Evolutionary conservation across 2,329 filamentous ascomycete species (phyloP).

Genomic region (Ophiosphaerella korrae): DNA sequence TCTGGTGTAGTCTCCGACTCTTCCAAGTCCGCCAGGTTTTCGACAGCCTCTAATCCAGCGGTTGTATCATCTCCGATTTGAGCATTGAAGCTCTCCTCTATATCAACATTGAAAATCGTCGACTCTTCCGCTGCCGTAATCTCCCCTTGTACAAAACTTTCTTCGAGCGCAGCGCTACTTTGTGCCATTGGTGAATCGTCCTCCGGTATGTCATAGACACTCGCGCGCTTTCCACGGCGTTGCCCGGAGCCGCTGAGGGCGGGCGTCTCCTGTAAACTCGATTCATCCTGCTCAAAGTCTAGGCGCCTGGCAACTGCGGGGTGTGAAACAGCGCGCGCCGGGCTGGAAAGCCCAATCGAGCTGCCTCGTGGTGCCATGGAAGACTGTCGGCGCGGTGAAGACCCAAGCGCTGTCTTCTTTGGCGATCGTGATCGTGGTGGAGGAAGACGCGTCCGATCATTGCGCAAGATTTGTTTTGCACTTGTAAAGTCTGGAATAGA

Average conservation of each 20-base stretch:
- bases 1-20: slow-evolving; percentile 36
- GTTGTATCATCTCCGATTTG: slow-evolving; percentile 37
- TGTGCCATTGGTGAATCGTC: slow-evolving; percentile 36
- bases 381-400: slow-evolving; percentile 66
- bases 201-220: slow-evolving; percentile 40
- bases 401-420: slow-evolving; percentile 63
- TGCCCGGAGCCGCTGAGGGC: slow-evolving; percentile 42
- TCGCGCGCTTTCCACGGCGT: slow-evolving; percentile 34
- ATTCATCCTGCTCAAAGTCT: slow-evolving; percentile 57
- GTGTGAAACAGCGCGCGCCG: slow-evolving; percentile 37
- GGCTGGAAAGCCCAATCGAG: slow-evolving; percentile 43
- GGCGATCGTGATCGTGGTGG: slow-evolving; percentile 63
- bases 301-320: slow-evolving; percentile 60
- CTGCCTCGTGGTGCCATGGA: slow-evolving; percentile 61
- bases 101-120: slow-evolving; percentile 19
- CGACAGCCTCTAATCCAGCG: slow-evolving; percentile 19
- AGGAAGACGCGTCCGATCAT: slow-evolving; percentile 52
- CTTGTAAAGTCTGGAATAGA: slow-evolving; percentile 56
- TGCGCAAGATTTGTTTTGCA: slow-evolving; percentile 54
- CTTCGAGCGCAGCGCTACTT: slow-evolving; percentile 34
- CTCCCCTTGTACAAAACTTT: slow-evolving; percentile 41
- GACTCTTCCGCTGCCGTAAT: slow-evolving; percentile 33
- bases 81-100: slow-evolving; percentile 36
- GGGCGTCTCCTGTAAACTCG: slow-evolving; percentile 37
- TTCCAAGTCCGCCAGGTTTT: slow-evolving; percentile 28